Evolutionary conservation across 1,284 basidiomycete genomes (phyloP).

Genomic region (Naganishia cerealis): DNA sequence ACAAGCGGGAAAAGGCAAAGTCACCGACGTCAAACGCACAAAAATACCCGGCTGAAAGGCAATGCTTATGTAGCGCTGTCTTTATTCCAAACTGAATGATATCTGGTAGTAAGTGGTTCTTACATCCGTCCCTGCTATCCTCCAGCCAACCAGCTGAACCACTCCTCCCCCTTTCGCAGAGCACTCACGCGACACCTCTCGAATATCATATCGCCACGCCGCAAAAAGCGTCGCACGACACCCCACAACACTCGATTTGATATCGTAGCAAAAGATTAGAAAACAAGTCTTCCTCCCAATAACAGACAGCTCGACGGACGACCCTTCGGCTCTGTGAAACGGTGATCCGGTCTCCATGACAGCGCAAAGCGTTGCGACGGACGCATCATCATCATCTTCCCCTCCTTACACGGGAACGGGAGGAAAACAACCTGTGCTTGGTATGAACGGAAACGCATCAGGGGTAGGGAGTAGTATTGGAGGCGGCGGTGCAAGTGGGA

Average conservation of each 20-base stretch:
- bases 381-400: neutral
- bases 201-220: neutral
- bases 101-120: slow-evolving; percentile 13
- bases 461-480: slow-evolving; percentile 1
- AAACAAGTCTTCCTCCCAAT: neutral
- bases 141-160: neutral
- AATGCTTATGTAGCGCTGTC: slow-evolving; percentile 14
- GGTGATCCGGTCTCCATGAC: neutral
- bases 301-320: neutral
- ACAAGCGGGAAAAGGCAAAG: neutral
- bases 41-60: neutral
- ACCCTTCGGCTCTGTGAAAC: neutral
- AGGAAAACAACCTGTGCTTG: neutral
- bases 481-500: neutral
- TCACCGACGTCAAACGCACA: neutral
- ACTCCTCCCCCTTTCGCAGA: neutral
- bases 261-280: neutral
- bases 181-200: neutral
- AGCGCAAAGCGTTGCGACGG: slow-evolving; percentile 4
- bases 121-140: neutral
- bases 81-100: neutral
- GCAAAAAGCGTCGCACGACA: neutral
- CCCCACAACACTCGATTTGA: neutral
- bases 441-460: slow-evolving; percentile 25
- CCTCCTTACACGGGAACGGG: slow-evolving; percentile 3